Conservation (phyloP, 306 rosid species). For the Lagenaria siceraria region DNA sequence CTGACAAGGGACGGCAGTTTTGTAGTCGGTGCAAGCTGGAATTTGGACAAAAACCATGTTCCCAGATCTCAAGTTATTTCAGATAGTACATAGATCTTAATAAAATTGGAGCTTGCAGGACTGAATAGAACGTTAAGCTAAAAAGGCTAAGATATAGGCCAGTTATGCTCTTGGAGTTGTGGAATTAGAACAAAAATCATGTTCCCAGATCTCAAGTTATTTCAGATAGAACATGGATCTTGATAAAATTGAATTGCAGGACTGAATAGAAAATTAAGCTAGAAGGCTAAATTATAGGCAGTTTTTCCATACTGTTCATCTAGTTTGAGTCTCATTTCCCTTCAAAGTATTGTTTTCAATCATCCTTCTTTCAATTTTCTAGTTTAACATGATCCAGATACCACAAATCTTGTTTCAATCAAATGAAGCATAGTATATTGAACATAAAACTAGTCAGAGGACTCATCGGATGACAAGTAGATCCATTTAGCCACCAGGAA, state of each 20-base stretch:
- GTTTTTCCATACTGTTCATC: not conserved
- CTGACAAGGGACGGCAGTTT: not conserved
- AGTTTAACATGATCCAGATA: not conserved
- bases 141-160: not conserved
- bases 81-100: not conserved
- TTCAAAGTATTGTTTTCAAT: not conserved
- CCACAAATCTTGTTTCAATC: not conserved
- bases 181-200: not conserved
- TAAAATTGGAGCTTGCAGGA: not conserved
- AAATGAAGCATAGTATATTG: not conserved
- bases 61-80: not conserved
- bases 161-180: not conserved
- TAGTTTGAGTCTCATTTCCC: not conserved
- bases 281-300: not conserved
- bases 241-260: not conserved
- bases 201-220: not conserved
- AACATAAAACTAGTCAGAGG: not conserved
- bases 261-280: not conserved
- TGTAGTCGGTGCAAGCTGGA: conserved; percentile 8
- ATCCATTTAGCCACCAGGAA: not conserved
- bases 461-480: not conserved
- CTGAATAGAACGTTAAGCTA: not conserved
- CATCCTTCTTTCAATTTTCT: not conserved
- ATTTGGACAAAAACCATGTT: not conserved
- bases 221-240: not conserved